Evolutionary conservation across 306 rosid genomes (phyloP).

Genomic region (Geum urbanum): DNA sequence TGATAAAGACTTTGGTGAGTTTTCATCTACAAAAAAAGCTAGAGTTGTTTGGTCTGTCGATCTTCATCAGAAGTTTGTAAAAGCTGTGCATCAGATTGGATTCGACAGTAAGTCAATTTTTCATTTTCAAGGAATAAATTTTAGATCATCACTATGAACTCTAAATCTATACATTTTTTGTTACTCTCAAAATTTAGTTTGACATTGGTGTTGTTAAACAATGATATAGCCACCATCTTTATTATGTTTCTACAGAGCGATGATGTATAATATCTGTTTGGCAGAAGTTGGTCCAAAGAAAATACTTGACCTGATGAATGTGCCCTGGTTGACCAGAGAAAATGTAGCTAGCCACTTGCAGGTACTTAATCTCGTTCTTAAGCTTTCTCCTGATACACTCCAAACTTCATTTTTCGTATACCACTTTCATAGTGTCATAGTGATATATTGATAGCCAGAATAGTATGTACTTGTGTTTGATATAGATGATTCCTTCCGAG

Average conservation of each 20-base stretch:
- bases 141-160: constrained; percentile 14
- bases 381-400: constrained; percentile 7
- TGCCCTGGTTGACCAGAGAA: constrained; percentile 87
- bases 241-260: constrained; percentile 32
- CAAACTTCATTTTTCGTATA: background rate
- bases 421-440: no score
- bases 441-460: constrained; percentile 11
- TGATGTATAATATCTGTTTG: constrained; percentile 52
- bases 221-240: constrained; percentile 28
- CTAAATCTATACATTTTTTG: background rate
- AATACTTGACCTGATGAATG: constrained; percentile 93
- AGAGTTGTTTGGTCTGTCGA: constrained; percentile 98
- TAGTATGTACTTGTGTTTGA: background rate
- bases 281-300: constrained; percentile 98
- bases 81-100: constrained; percentile 92
- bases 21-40: constrained; percentile 74
- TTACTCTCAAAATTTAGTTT: background rate
- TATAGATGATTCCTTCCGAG: background rate
- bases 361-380: constrained; percentile 39
- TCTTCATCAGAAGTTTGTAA: constrained; percentile 96
- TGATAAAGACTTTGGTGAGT: constrained; percentile 65
- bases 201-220: constrained; percentile 16
- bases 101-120: constrained; percentile 73
- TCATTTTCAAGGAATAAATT: constrained; percentile 10
- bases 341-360: constrained; percentile 99